Conservation (phyloP, 495 filamentous ascomycete genomes). For the Penicillium egyptiacum region DNA sequence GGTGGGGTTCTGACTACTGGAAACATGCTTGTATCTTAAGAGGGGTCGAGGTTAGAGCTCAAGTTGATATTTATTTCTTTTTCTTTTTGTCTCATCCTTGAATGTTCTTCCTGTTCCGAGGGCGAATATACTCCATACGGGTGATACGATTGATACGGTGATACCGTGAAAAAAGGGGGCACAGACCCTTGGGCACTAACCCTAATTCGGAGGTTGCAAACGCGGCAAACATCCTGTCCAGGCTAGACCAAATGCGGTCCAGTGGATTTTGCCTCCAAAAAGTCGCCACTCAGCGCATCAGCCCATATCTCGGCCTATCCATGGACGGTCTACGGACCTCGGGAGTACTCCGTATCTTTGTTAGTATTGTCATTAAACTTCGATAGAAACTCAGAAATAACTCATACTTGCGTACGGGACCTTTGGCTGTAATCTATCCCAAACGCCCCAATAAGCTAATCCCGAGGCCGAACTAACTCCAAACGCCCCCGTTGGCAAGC, state of each 20-base stretch:
- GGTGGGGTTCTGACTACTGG: conserved; percentile 5
- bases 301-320: background rate
- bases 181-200: conserved; percentile 2
- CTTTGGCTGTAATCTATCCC: background rate
- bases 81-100: background rate
- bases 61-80: background rate
- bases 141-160: background rate
- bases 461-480: conserved; percentile 11
- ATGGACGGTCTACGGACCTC: too few relatives aligned
- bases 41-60: background rate
- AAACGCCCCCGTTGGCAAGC: background rate
- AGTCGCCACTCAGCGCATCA: conserved; percentile 1
- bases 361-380: background rate
- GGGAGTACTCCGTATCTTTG: too few relatives aligned
- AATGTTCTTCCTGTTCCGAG: background rate
- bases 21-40: conserved; percentile 4
- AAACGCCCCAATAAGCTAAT: background rate
- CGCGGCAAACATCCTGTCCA: conserved; percentile 1
- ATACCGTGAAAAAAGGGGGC: conserved; percentile 7
- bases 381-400: background rate
- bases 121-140: background rate
- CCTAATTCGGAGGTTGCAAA: conserved; percentile 17
- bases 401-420: background rate
- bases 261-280: background rate
- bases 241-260: background rate